phyloP scores from a whole-genome alignment of 805 yeast species.

The Brettanomyces anomalus region DNA sequence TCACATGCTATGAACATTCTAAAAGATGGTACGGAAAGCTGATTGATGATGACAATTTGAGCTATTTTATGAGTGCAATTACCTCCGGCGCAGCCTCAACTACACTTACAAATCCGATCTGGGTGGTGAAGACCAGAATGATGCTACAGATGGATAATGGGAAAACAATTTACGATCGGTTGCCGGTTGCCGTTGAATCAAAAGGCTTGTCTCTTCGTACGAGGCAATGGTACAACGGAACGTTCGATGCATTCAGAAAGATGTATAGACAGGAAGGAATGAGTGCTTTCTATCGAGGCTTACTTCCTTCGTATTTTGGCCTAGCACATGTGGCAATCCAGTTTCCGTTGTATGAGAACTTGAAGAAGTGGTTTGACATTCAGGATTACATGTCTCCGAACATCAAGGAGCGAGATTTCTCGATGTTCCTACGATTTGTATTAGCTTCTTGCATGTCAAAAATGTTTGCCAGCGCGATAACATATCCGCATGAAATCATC shows the following conservation, averaged over 20 bases:
- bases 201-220: conserved; percentile 1
- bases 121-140: conserved; percentile 94
- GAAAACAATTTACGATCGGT: conserved; percentile 28
- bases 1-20: conserved; percentile 77
- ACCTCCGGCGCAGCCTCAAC: conserved; percentile 87
- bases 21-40: conserved; percentile 32
- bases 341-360: conserved; percentile 84
- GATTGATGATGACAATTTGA: conserved; percentile 21
- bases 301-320: conserved; percentile 86
- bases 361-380: conserved; percentile 45
- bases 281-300: conserved; percentile 76
- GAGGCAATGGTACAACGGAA: conserved; percentile 52
- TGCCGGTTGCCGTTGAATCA: conserved; percentile 13
- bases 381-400: conserved; percentile 8
- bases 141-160: conserved; percentile 70
- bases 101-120: conserved; percentile 81
- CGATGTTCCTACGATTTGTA: conserved; percentile 33
- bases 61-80: conserved; percentile 56
- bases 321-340: conserved; percentile 91
- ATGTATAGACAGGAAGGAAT: conserved; percentile 79
- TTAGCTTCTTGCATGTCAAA: conserved; percentile 74
- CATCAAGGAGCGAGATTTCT: conserved; percentile 5
- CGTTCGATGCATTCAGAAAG: conserved; percentile 71
- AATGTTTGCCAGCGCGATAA: conserved; percentile 78
- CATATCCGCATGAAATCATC: conserved; percentile 93